Conservation (phyloP, 202 grass and related monocot species). For the Musa balbisiana region DNA sequence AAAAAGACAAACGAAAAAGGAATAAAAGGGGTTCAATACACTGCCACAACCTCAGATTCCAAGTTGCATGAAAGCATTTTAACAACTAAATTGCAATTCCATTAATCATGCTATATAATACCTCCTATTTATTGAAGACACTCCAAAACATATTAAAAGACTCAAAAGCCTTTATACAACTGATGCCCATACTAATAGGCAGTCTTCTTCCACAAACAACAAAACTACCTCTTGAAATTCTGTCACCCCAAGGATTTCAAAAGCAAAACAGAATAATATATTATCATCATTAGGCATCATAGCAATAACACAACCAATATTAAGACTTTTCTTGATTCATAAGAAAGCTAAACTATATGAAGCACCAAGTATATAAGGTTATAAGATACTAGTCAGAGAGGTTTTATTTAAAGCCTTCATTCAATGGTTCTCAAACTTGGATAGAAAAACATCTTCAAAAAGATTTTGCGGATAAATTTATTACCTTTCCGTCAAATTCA, state of each 20-base stretch:
- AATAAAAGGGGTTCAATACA: no score
- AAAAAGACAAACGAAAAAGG: no score
- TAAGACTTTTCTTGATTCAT: no score
- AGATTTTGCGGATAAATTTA: constrained; percentile 11
- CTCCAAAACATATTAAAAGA: background rate
- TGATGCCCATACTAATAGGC: background rate
- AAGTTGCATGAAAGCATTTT: no score
- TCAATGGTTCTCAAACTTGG: background rate
- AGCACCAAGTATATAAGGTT: background rate
- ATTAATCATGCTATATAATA: no score
- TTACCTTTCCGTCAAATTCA: constrained; percentile 71
- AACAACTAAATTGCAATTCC: no score
- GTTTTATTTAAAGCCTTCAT: background rate
- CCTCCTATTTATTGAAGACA: no score
- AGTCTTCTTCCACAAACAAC: background rate
- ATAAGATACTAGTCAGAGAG: background rate
- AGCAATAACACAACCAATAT: background rate
- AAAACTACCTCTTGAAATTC: background rate
- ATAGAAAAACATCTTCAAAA: background rate
- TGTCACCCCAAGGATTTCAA: background rate
- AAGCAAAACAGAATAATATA: background rate
- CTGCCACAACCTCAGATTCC: no score
- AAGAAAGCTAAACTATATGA: no score
- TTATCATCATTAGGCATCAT: background rate
- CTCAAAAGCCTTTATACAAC: background rate